A percentile compares a stretch with the other conserved stretches of the same genome.
These are phyloP conservation scores for Cercospora nicotianae DNA, from an alignment of 2,329 filamentous ascomycete genomes.

Conservation along the genomic window DNA sequence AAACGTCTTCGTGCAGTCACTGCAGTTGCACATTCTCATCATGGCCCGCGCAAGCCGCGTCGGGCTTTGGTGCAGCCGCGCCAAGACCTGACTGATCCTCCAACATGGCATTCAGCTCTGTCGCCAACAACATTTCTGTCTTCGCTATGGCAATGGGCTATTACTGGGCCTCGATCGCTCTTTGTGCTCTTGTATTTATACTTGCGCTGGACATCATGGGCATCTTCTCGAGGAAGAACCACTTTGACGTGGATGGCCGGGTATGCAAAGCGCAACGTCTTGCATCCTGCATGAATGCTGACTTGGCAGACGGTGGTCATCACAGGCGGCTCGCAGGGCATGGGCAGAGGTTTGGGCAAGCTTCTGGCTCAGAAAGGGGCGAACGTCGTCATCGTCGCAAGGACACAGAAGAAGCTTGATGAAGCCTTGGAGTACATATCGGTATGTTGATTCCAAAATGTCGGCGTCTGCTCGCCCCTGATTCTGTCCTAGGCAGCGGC, in stretches of 20 bases:
- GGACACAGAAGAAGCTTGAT: conserved; percentile 73
- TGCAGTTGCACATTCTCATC: background rate
- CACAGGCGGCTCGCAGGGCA: conserved; percentile 89
- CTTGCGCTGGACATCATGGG: conserved; percentile 60
- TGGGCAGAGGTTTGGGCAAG: conserved; percentile 75
- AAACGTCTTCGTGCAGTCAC: background rate
- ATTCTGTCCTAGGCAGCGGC: conserved; percentile 59
- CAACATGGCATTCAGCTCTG: background rate
- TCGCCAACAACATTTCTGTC: background rate
- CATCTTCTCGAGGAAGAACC: conserved; percentile 66
- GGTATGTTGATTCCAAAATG: conserved; percentile 35
- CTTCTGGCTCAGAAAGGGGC: conserved; percentile 81
- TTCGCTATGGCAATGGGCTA: conserved; percentile 41
- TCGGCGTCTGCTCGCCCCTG: background rate
- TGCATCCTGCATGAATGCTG: conserved; percentile 4
- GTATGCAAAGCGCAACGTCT: conserved; percentile 50
- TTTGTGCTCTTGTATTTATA: conserved; percentile 41
- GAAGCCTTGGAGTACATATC: conserved; percentile 65
- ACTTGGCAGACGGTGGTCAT: conserved; percentile 72
- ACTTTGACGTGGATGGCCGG: conserved; percentile 82
- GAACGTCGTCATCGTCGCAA: conserved; percentile 80
- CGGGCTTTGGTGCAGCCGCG: background rate
- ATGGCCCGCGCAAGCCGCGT: background rate
- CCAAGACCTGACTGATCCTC: background rate
- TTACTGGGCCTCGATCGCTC: conserved; percentile 39